A percentile compares a stretch with the other conserved stretches of the same genome.
Conservation (phyloP, 2,329 filamentous ascomycete genomes). For the Fusarium sp. region DNA sequence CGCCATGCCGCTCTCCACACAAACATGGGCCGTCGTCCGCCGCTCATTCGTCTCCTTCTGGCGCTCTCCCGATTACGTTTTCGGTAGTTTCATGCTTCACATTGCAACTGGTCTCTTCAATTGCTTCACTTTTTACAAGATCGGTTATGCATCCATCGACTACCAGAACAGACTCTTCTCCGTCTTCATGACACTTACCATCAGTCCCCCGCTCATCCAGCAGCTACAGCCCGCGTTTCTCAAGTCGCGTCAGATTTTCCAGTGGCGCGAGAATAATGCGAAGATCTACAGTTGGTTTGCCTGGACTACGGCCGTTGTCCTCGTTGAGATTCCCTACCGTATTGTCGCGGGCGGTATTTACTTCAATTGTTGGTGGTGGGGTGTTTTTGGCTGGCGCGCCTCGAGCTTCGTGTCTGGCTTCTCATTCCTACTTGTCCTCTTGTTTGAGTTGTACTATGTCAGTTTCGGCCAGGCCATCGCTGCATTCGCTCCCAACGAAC, state of each 20-base stretch:
- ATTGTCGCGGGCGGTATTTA: conserved; percentile 71
- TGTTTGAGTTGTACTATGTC: conserved; percentile 77
- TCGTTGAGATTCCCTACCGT: conserved; percentile 80
- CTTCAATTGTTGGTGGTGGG: conserved; percentile 70
- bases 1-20: conserved; percentile 70
- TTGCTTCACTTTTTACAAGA: conserved; percentile 78
- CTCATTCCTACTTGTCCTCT: conserved; percentile 73
- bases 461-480: conserved; percentile 79
- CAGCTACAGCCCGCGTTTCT: conserved; percentile 83
- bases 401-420: conserved; percentile 72
- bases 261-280: conserved; percentile 79
- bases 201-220: conserved; percentile 81
- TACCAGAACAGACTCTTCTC: conserved; percentile 82
- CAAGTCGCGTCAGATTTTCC: conserved; percentile 75
- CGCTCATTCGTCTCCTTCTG: conserved; percentile 75
- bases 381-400: conserved; percentile 63
- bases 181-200: conserved; percentile 82
- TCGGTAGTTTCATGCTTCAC: conserved; percentile 74
- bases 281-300: conserved; percentile 86
- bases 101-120: conserved; percentile 77
- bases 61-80: conserved; percentile 74
- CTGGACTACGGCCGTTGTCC: conserved; percentile 74
- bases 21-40: conserved; percentile 68
- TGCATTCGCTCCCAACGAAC: conserved; percentile 75
- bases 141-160: conserved; percentile 70